phyloP scores from a whole-genome alignment of 106 monocot species.

The Acorus calamus region DNA sequence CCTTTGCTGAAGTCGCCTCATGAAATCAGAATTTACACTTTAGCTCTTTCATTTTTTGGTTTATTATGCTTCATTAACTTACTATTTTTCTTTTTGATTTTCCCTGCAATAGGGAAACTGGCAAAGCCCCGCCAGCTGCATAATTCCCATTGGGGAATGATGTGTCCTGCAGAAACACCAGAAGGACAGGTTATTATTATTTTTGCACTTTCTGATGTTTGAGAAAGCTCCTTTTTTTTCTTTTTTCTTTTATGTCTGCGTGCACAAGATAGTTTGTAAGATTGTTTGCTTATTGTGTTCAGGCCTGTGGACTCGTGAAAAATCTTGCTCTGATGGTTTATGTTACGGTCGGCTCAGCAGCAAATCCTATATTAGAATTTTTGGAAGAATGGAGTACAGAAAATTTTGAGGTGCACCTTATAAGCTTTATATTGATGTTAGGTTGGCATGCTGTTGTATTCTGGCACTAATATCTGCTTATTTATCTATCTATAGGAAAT shows the following conservation, averaged over 20 bases:
- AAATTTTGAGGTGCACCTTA: conserved; percentile 77
- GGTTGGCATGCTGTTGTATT: neutral
- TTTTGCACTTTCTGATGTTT: neutral
- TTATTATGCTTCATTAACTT: neutral
- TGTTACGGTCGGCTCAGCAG: conserved; percentile 97
- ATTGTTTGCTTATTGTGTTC: neutral
- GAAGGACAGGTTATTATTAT: conserved; percentile 69
- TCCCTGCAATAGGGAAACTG: conserved; percentile 49
- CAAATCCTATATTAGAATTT: conserved; percentile 89
- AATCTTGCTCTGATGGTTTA: conserved; percentile 98
- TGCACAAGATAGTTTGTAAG: neutral
- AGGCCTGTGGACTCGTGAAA: conserved; percentile 98
- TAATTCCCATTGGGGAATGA: conserved; percentile 99
- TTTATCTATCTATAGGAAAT: conserved; percentile 60
- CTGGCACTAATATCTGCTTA: neutral
- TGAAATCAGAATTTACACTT: no score
- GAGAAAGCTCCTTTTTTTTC: no score
- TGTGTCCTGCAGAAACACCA: conserved; percentile 99
- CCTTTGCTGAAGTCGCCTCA: no score
- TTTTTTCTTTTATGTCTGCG: no score
- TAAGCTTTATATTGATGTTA: neutral
- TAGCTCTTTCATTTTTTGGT: neutral
- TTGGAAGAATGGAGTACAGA: conserved; percentile 97
- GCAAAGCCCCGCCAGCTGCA: conserved; percentile 95
- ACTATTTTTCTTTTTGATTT: neutral